Evolutionary conservation across 1,284 basidiomycete species (phyloP), one percentile per base, ranked within the genome.

Genomic region (Lentinula novae-zelandiae): DNA sequence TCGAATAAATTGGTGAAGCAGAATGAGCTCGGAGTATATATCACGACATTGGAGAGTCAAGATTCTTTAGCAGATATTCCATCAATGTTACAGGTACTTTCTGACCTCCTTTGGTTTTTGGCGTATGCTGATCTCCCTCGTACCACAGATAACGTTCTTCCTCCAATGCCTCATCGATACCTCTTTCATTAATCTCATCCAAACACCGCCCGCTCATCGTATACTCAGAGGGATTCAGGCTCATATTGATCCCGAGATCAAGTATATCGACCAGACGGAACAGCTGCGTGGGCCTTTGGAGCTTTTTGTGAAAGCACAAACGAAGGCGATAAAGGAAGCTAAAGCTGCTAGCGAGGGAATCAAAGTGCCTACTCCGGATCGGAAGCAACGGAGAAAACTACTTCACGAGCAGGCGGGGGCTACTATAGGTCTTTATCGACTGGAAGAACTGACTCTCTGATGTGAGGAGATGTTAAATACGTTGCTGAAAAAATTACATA

Each of bases 361-460:
- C 10, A 39, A 58, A 17, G 67, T 69, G 57, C 63, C 68, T 15
- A 20, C 49, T 36, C 65, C 65, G 9, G 87, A 89, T 68, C 86
- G 82, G 86, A 78, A 79, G 63, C 78, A 80, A 70, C 77, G 82
- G 66, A 78, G 75, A 68, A 86, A 81, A 68, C 72, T 76, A 60
- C 75, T 75, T 12, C 78, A 78, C 55, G 82, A 85, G 64, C 81
- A 80, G 64, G 78, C 78, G 33, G 77, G 74, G 44, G 74, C 85
- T 63, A 77, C 17, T 46, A 75, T 90, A 59, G 86, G 87, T 33
- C 67, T 85, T 64, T 91, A 92, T 71, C 84, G 83, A 69, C 67
- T 91, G 63, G 89, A 92, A 66, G 86, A 90, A 67, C 75, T 91
- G 62, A 75, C 82, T 49, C 68, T 90, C 62, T 89, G 46, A 62